These are phyloP conservation scores for Carallia pectinifolia DNA, from an alignment of 345 rosid species.

Conservation along the genomic window DNA sequence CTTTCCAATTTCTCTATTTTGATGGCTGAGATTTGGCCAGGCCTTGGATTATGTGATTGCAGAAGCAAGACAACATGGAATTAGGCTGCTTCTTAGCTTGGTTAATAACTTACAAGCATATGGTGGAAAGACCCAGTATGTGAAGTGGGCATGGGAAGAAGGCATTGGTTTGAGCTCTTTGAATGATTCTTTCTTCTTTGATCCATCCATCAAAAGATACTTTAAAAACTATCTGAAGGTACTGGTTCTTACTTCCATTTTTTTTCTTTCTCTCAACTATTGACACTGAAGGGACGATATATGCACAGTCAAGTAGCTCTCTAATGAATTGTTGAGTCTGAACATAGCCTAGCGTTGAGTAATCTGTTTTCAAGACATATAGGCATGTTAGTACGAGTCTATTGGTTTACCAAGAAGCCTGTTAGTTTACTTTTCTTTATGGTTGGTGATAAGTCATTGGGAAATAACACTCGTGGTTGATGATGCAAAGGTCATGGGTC, in stretches of 20 bases:
- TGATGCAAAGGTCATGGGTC: too few species aligned
- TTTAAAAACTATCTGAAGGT: conserved; percentile 78
- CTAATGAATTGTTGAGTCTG: too few species aligned
- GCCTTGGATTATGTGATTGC: conserved; percentile 92
- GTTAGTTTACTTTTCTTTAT: not conserved
- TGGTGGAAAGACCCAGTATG: conserved; percentile 96
- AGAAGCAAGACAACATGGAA: conserved; percentile 66
- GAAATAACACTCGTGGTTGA: too few species aligned
- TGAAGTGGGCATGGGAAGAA: conserved; percentile 98
- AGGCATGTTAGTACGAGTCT: too few species aligned
- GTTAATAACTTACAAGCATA: conserved; percentile 85
- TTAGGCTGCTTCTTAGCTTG: conserved; percentile 79
- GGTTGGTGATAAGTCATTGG: too few species aligned
- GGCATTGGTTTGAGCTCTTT: conserved; percentile 89
- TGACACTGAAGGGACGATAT: too few species aligned
- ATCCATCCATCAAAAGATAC: conserved; percentile 84
- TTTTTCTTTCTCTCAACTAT: not conserved
- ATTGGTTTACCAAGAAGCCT: not conserved
- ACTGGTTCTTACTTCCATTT: conserved; percentile 11
- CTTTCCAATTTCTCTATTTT: not conserved
- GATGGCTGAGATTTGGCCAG: conserved; percentile 41
- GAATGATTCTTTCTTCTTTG: conserved; percentile 94
- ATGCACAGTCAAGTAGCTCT: too few species aligned
- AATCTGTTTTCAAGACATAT: too few species aligned
- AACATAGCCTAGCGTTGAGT: too few species aligned